Conservation (phyloP, 2,329 filamentous ascomycete genomes). For the Pezicula rhizophila region DNA sequence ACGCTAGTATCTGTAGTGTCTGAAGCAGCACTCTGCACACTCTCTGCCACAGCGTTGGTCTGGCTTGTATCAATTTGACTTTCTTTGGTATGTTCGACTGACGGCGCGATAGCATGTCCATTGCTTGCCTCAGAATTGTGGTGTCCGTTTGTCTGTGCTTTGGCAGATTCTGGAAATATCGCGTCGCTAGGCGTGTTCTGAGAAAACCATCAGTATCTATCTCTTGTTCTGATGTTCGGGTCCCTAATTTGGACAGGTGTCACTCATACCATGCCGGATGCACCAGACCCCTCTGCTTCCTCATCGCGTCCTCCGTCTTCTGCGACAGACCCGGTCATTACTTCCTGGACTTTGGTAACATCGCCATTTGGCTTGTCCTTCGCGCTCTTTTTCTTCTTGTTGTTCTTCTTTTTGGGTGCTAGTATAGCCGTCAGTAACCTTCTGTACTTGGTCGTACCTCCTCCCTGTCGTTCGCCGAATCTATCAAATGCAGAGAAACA, state of each 20-base stretch:
- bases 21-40: conserved; percentile 12
- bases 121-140: conserved; percentile 17
- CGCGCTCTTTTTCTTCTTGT: conserved; percentile 46
- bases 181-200: conserved; percentile 24
- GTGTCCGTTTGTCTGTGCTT: conserved; percentile 23
- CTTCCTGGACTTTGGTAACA: conserved; percentile 19
- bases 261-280: conserved; percentile 26
- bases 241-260: conserved; percentile 25
- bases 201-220: conserved; percentile 17
- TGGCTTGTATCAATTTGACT: neutral
- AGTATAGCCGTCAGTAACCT: conserved; percentile 20
- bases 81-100: conserved; percentile 6
- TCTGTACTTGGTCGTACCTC: neutral
- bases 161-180: conserved; percentile 16
- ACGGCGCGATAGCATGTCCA: conserved; percentile 15
- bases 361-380: conserved; percentile 36
- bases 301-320: conserved; percentile 34
- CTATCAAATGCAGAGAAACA: conserved; percentile 7
- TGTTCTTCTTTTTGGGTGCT: conserved; percentile 48
- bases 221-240: conserved; percentile 5
- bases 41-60: conserved; percentile 5
- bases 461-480: neutral
- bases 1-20: conserved; percentile 23
- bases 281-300: conserved; percentile 33
- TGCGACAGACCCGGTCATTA: conserved; percentile 31